Percentiles rank a stretch among this genome's conserved stretches.
phyloP scores from a whole-genome alignment of 176 grass and related monocot genomes.

The Hordeum marinum region DNA sequence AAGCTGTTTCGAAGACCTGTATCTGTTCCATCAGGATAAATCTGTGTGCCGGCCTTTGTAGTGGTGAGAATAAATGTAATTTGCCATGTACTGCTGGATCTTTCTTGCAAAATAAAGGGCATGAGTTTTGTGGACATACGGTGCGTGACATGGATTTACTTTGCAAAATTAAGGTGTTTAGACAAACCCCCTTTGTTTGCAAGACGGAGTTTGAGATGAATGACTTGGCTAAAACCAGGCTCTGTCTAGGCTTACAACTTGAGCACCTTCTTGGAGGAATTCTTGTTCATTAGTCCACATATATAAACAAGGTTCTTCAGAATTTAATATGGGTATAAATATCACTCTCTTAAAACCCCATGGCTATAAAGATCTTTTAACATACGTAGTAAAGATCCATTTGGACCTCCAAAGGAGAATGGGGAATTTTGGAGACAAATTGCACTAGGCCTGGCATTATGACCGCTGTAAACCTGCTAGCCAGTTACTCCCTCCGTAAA shows the following conservation, averaged over 20 bases:
- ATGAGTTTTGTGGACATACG: not conserved
- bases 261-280: no score
- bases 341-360: not conserved
- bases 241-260: not conserved
- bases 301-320: not conserved
- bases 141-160: not conserved
- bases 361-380: not conserved
- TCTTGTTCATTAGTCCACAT: no score
- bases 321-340: not conserved
- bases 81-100: not conserved
- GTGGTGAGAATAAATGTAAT: not conserved
- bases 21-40: constrained; percentile 1
- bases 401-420: not conserved
- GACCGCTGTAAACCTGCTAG: not conserved
- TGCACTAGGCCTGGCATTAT: not conserved
- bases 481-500: no score
- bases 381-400: not conserved
- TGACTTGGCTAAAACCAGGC: not conserved
- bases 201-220: not conserved
- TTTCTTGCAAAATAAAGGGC: not conserved
- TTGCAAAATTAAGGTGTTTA: not conserved
- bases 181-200: no score
- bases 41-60: not conserved
- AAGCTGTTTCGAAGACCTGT: not conserved
- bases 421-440: not conserved